Conservation (phyloP, 257 asterid genomes). For the Solanum sitiens region DNA sequence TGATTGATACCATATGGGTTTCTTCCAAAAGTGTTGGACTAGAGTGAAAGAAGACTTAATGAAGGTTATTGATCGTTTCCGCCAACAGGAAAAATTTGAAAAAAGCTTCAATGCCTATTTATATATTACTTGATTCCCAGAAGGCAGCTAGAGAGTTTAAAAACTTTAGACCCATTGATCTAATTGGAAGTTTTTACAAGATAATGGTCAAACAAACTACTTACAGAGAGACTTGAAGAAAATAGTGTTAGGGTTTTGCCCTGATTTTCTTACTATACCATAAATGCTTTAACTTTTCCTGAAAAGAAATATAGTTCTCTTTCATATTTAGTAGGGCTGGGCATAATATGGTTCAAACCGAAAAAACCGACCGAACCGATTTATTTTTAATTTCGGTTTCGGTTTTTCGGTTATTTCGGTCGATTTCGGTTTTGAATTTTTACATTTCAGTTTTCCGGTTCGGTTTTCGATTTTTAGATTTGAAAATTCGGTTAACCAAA, state of each 20-base stretch:
- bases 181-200: neutral
- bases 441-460: too few species aligned
- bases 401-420: too few species aligned
- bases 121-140: neutral
- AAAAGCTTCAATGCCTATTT: neutral
- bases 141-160: neutral
- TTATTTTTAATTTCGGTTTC: too few species aligned
- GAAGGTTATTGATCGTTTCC: neutral
- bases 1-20: neutral
- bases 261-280: neutral
- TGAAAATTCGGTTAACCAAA: too few species aligned
- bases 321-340: neutral
- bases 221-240: neutral
- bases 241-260: neutral
- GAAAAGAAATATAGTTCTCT: neutral
- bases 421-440: too few species aligned
- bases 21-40: neutral
- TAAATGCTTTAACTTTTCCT: neutral
- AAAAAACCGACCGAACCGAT: too few species aligned
- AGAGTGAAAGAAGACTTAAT: neutral
- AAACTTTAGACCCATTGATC: neutral
- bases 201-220: neutral
- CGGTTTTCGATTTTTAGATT: too few species aligned
- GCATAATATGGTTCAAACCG: too few species aligned
- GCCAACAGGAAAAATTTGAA: neutral